Conservation (phyloP, 73 alveolate genomes). For the Paramecium sonneborni region DNA sequence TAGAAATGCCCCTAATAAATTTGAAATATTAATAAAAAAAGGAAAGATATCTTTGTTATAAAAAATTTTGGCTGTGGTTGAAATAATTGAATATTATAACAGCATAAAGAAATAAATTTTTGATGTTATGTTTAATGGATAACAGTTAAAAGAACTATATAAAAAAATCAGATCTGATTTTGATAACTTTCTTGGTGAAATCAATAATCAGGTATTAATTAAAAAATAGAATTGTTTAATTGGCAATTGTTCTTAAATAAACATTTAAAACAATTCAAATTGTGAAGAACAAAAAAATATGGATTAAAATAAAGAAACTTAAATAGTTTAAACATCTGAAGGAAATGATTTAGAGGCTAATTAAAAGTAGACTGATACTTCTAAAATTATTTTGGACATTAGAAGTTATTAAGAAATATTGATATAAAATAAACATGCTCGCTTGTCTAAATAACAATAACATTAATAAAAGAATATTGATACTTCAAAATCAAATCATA, state of each 20-base stretch:
- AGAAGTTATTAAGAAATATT: not conserved
- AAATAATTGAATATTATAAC: not conserved
- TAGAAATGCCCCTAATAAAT: not conserved
- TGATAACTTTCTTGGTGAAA: not conserved
- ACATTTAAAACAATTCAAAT: not conserved
- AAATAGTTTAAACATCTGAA: not conserved
- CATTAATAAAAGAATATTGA: not conserved
- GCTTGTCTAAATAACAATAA: not conserved
- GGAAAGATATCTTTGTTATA: not conserved
- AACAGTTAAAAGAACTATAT: not conserved
- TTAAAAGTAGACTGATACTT: not conserved
- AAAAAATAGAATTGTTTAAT: not conserved
- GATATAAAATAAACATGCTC: not conserved
- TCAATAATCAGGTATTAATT: not conserved
- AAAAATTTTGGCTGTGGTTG: not conserved
- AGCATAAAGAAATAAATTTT: not conserved
- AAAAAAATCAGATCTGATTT: not conserved
- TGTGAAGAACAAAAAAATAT: not conserved
- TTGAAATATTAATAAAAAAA: not conserved
- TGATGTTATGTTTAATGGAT: not conserved
- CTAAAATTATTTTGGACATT: not conserved
- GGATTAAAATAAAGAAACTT: not conserved
- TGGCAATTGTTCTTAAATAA: not conserved
- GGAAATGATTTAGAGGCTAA: not conserved
- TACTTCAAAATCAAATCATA: not conserved